These are phyloP conservation scores for Talaromyces rugulosus DNA, from an alignment of 2,329 filamentous ascomycete species.

Conservation along the genomic window DNA sequence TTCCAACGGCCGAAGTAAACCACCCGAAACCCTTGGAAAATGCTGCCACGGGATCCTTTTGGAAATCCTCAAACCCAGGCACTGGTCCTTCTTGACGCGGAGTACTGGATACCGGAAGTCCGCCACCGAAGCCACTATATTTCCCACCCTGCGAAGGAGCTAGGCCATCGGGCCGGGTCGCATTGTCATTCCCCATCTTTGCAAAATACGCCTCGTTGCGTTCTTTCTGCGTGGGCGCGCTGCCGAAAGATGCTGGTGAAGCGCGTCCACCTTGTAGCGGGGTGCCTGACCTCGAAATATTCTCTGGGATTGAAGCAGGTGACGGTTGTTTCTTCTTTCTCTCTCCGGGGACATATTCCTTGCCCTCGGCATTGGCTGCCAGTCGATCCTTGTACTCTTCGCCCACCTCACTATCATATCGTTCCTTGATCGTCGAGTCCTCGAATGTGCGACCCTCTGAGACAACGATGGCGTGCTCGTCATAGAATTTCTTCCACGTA, in stretches of 20 bases:
- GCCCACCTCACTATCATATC: conserved; percentile 83
- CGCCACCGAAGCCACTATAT: conserved; percentile 84
- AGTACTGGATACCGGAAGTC: conserved; percentile 52
- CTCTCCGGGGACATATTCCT: conserved; percentile 74
- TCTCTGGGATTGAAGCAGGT: conserved; percentile 1
- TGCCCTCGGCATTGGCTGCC: conserved; percentile 79
- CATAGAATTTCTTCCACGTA: conserved; percentile 82
- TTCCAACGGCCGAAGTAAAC: conserved; percentile 82
- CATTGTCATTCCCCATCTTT: conserved; percentile 77
- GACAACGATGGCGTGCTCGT: conserved; percentile 63
- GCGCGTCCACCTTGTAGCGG: conserved; percentile 20
- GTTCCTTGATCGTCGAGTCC: conserved; percentile 81
- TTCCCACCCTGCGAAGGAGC: conserved; percentile 90
- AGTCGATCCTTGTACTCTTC: conserved; percentile 95
- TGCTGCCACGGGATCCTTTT: conserved; percentile 83
- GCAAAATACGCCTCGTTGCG: conserved; percentile 89
- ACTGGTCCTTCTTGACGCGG: conserved; percentile 38
- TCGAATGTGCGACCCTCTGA: conserved; percentile 71
- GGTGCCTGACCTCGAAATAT: conserved; percentile 20
- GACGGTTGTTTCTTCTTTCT: conserved; percentile 45
- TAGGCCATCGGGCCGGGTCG: conserved; percentile 65
- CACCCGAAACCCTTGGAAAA: conserved; percentile 91
- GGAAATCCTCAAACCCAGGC: conserved; percentile 78
- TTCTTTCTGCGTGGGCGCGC: conserved; percentile 51
- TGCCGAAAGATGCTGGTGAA: conserved; percentile 22